A percentile compares a stretch with the other conserved stretches of the same genome.
Evolutionary conservation across 768 basidiomycete genomes (phyloP).

Genomic region (Russula lepida): DNA sequence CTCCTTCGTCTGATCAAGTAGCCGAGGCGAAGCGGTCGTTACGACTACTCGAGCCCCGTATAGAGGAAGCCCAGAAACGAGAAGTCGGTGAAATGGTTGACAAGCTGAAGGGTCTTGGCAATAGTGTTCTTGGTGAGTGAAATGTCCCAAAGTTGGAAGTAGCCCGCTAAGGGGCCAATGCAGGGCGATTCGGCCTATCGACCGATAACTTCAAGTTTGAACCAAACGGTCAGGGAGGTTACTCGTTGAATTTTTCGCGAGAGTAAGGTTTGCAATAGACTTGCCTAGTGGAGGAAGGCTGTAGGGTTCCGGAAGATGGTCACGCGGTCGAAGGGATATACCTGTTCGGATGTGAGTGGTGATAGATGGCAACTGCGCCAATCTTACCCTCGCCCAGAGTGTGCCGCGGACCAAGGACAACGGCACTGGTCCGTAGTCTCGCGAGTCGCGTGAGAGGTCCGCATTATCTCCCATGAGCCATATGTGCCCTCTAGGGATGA

Average conservation of each 20-base stretch:
- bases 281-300: conserved; percentile 24
- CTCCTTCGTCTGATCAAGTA: conserved; percentile 43
- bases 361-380: background rate
- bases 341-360: conserved; percentile 17
- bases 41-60: conserved; percentile 50
- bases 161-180: background rate
- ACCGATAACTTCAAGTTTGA: conserved; percentile 97
- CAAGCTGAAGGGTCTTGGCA: conserved; percentile 89
- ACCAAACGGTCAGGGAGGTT: conserved; percentile 91
- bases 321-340: conserved; percentile 24
- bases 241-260: conserved; percentile 78
- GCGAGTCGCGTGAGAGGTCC: conserved; percentile 74
- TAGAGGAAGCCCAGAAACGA: conserved; percentile 69
- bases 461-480: conserved; percentile 93
- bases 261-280: conserved; percentile 26
- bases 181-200: conserved; percentile 88
- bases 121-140: conserved; percentile 70
- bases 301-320: conserved; percentile 28
- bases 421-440: conserved; percentile 88
- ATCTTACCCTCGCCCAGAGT: conserved; percentile 53
- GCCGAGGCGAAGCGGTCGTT: conserved; percentile 44
- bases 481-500: conserved; percentile 76
- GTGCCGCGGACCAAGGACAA: conserved; percentile 66
- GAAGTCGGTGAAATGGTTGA: conserved; percentile 89
- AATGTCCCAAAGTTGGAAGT: background rate